These are phyloP conservation scores for Mycena kentingensis DNA, from an alignment of 768 basidiomycete genomes.

Conservation along the genomic window DNA sequence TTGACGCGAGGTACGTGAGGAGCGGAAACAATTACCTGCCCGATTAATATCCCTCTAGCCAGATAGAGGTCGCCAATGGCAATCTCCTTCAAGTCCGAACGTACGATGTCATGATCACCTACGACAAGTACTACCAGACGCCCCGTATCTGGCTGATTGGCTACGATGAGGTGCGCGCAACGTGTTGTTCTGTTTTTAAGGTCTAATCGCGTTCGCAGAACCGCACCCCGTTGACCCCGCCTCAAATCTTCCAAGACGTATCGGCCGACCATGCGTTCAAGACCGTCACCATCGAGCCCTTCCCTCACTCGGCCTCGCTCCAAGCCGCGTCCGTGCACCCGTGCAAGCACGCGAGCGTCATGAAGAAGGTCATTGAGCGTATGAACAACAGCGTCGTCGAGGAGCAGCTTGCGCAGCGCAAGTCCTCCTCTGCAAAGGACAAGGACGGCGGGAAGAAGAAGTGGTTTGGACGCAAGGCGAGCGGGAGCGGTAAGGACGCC, in stretches of 20 bases:
- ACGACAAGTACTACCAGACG: conserved; percentile 99
- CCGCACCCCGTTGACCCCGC: conserved; percentile 80
- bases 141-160: conserved; percentile 97
- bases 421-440: conserved; percentile 39
- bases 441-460: conserved; percentile 73
- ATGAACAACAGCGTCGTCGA: conserved; percentile 91
- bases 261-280: conserved; percentile 97
- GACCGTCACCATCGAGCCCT: conserved; percentile 97
- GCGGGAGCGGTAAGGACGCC: conserved; percentile 54
- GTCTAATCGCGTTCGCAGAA: conserved; percentile 51
- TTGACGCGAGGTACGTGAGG: conserved; percentile 52
- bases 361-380: conserved; percentile 99
- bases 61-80: conserved; percentile 66
- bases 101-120: conserved; percentile 99
- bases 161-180: conserved; percentile 84
- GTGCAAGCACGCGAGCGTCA: conserved; percentile 97
- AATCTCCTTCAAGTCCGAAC: conserved; percentile 95
- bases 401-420: conserved; percentile 74
- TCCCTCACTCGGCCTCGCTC: conserved; percentile 88
- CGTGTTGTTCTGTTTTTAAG: not conserved
- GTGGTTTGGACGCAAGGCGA: conserved; percentile 79
- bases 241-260: conserved; percentile 96
- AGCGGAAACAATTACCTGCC: not conserved
- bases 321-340: conserved; percentile 95
- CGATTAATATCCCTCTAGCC: conserved; percentile 38